Percentiles rank a stretch among this genome's conserved stretches.
Conservation (phyloP, 2,329 filamentous ascomycete genomes). For the Fusarium sp. region DNA sequence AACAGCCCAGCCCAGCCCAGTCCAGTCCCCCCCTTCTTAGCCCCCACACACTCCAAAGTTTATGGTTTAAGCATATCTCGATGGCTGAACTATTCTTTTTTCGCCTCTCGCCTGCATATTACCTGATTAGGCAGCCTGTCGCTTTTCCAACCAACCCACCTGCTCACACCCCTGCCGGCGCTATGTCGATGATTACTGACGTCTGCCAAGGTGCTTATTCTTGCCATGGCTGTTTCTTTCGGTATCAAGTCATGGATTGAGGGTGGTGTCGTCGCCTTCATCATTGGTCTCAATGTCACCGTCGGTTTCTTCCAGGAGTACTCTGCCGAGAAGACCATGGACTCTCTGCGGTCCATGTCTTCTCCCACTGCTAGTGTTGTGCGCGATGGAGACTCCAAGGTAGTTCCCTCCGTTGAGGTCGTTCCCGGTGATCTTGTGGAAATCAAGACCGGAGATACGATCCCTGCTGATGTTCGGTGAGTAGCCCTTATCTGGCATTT, state of each 20-base stretch:
- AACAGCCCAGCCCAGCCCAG: background rate
- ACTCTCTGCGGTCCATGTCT: slow-evolving; percentile 55
- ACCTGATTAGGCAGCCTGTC: slow-evolving; percentile 55
- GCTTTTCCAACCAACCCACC: slow-evolving; percentile 43
- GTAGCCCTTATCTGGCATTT: slow-evolving; percentile 47
- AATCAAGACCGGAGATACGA: slow-evolving; percentile 65
- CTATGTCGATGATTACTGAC: slow-evolving; percentile 21
- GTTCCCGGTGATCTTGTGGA: slow-evolving; percentile 67
- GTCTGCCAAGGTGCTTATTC: slow-evolving; percentile 56
- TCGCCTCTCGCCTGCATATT: slow-evolving; percentile 43
- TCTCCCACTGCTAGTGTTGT: slow-evolving; percentile 56
- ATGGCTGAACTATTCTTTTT: slow-evolving; percentile 30
- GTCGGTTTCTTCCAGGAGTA: slow-evolving; percentile 60
- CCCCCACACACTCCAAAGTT: slow-evolving; percentile 10
- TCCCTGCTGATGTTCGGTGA: slow-evolving; percentile 69
- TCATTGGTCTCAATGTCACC: slow-evolving; percentile 66
- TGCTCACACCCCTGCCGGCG: slow-evolving; percentile 3
- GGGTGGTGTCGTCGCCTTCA: slow-evolving; percentile 65
- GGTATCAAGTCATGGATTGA: slow-evolving; percentile 69
- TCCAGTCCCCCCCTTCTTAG: background rate
- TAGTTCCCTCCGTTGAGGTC: slow-evolving; percentile 53
- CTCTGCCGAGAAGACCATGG: slow-evolving; percentile 60
- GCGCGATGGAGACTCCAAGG: slow-evolving; percentile 53
- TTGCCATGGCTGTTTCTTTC: slow-evolving; percentile 66
- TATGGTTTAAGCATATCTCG: slow-evolving; percentile 26